Evolutionary conservation across 306 rosid genomes (phyloP).

Genomic region (Glycyrrhiza uralensis): DNA sequence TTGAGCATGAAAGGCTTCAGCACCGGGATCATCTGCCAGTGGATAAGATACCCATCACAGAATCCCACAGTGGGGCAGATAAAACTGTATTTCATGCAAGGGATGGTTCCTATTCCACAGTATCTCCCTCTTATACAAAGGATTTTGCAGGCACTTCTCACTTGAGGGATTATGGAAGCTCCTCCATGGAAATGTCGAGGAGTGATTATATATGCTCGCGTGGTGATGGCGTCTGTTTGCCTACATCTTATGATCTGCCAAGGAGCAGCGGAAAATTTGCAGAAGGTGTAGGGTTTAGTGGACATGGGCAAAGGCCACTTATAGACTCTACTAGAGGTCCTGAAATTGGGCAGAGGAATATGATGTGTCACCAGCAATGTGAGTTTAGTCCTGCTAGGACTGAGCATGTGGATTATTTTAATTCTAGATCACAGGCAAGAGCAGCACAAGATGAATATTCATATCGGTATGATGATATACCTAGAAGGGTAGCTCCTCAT

Average conservation of each 20-base stretch:
- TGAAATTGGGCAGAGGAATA: slow-evolving; percentile 46
- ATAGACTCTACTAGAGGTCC: slow-evolving; percentile 46
- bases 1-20: slow-evolving; percentile 50
- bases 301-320: slow-evolving; percentile 50
- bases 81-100: slow-evolving; percentile 42
- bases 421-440: slow-evolving; percentile 39
- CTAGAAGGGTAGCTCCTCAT: slow-evolving; percentile 52
- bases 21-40: slow-evolving; percentile 37
- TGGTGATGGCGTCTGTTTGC: slow-evolving; percentile 36
- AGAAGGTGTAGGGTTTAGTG: slow-evolving; percentile 43
- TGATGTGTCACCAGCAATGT: slow-evolving; percentile 33
- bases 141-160: slow-evolving; percentile 51
- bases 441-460: slow-evolving; percentile 43
- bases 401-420: slow-evolving; percentile 43
- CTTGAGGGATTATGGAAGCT: slow-evolving; percentile 43
- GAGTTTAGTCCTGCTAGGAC: slow-evolving; percentile 49
- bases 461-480: slow-evolving; percentile 51
- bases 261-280: slow-evolving; percentile 42
- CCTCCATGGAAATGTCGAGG: slow-evolving; percentile 48
- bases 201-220: slow-evolving; percentile 45
- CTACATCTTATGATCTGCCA: slow-evolving; percentile 46
- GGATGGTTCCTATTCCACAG: slow-evolving; percentile 33
- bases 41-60: slow-evolving; percentile 44
- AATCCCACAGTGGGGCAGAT: slow-evolving; percentile 40
- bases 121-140: slow-evolving; percentile 50